These are phyloP conservation scores for Cladosporium sp. DNA, from an alignment of 2,329 filamentous ascomycete genomes.

Conservation along the genomic window DNA sequence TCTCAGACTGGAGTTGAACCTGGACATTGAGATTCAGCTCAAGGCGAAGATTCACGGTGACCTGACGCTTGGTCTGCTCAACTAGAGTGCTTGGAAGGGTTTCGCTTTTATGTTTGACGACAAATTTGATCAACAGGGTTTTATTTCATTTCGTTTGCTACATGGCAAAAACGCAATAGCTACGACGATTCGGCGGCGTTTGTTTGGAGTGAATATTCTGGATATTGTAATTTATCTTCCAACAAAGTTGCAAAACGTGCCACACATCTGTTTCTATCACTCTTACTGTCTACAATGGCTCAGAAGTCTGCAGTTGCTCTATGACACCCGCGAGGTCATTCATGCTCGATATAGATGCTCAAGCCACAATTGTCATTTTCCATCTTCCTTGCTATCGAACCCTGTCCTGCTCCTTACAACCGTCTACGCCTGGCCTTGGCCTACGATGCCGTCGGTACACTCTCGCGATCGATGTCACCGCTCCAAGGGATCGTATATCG, in stretches of 20 bases:
- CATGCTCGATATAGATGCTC: too few species aligned
- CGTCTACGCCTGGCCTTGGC: not conserved
- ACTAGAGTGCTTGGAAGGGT: slow-evolving; percentile 19
- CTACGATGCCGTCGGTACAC: not conserved
- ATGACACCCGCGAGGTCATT: too few species aligned
- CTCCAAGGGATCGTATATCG: not conserved
- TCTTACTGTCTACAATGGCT: too few species aligned
- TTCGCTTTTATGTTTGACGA: slow-evolving; percentile 6
- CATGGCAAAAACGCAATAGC: not conserved
- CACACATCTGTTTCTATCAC: too few species aligned
- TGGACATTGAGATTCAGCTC: slow-evolving; percentile 60
- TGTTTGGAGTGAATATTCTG: slow-evolving; percentile 6
- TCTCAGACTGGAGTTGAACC: slow-evolving; percentile 55
- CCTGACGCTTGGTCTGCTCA: slow-evolving; percentile 53
- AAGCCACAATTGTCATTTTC: not conserved
- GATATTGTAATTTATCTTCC: slow-evolving; percentile 10
- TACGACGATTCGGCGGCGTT: slow-evolving; percentile 7
- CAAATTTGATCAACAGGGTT: not conserved
- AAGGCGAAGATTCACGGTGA: slow-evolving; percentile 64
- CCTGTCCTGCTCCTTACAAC: not conserved
- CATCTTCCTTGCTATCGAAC: not conserved
- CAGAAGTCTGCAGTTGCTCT: too few species aligned
- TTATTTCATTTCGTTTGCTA: slow-evolving; percentile 2
- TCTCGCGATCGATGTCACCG: not conserved
- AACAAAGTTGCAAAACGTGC: not conserved